Evolutionary conservation across 2,329 filamentous ascomycete genomes (phyloP).

Genomic region (Pseudogymnoascus sp.): DNA sequence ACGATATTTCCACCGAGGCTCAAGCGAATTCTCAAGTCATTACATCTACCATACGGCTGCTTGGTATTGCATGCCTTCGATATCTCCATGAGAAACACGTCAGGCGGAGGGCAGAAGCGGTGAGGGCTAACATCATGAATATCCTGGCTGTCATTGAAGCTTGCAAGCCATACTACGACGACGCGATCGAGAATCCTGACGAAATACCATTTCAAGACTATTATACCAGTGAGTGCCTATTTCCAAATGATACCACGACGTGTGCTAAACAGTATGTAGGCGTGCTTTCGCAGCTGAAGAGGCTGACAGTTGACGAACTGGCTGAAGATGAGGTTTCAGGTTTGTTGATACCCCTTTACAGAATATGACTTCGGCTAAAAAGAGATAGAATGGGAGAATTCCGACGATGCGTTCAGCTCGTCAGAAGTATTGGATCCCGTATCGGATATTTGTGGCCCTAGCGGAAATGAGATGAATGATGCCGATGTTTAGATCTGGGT

Average conservation of each 20-base stretch:
- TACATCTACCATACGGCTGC: constrained; percentile 17
- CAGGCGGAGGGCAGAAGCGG: constrained; percentile 22
- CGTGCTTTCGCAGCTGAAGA: constrained; percentile 24
- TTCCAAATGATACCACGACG: constrained; percentile 11
- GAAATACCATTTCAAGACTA: constrained; percentile 9
- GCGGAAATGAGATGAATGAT: constrained; percentile 37
- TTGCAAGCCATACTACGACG: constrained; percentile 21
- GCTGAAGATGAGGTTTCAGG: constrained; percentile 33
- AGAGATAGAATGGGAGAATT: constrained; percentile 28
- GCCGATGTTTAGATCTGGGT: constrained; percentile 21
- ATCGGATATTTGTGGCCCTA: constrained; percentile 40
- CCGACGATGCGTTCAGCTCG: constrained; percentile 21
- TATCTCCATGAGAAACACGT: constrained; percentile 27
- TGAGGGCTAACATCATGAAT: constrained; percentile 22
- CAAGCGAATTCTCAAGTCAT: constrained; percentile 21
- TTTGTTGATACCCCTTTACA: constrained; percentile 20
- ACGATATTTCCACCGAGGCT: constrained; percentile 14
- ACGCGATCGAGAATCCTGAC: constrained; percentile 19
- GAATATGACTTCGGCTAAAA: constrained; percentile 10
- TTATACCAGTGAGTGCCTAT: constrained; percentile 19
- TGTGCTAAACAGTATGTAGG: constrained; percentile 20
- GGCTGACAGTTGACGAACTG: constrained; percentile 29
- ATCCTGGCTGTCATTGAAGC: constrained; percentile 24
- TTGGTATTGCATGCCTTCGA: constrained; percentile 26
- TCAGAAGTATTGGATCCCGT: constrained; percentile 50